Evolutionary conservation across 2,329 filamentous ascomycete species (phyloP).

Genomic region (Penicillium sp.): DNA sequence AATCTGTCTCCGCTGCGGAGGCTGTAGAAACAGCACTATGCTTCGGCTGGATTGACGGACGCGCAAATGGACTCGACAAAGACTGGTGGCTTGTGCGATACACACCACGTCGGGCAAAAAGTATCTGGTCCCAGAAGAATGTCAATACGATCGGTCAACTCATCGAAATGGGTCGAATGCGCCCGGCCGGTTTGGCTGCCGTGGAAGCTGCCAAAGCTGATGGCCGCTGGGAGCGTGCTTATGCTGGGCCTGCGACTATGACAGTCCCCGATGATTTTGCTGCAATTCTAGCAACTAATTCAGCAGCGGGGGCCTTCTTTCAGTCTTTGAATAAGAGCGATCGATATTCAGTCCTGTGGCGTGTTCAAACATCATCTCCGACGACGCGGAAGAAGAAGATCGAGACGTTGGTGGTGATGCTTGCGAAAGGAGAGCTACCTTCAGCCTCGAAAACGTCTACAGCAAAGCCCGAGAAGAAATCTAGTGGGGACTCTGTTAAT

Average conservation of each 20-base stretch:
- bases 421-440: conserved; percentile 33
- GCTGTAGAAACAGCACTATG: conserved; percentile 63
- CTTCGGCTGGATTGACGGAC: conserved; percentile 68
- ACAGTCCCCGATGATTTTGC: conserved; percentile 56
- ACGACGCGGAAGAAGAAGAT: conserved; percentile 44
- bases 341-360: conserved; percentile 52
- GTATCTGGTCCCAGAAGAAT: conserved; percentile 65
- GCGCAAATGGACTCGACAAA: conserved; percentile 52
- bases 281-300: conserved; percentile 44
- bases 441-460: not conserved
- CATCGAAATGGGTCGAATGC: conserved; percentile 54
- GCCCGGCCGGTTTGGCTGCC: conserved; percentile 51
- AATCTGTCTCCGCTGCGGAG: conserved; percentile 52
- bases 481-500: not conserved
- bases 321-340: conserved; percentile 48
- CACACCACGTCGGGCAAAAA: conserved; percentile 60
- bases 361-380: conserved; percentile 45
- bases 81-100: conserved; percentile 60
- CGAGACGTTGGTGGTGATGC: conserved; percentile 45
- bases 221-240: conserved; percentile 63
- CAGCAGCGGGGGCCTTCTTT: conserved; percentile 34
- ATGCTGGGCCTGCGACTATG: conserved; percentile 55
- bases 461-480: not conserved
- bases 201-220: conserved; percentile 61
- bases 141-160: conserved; percentile 56